These are phyloP conservation scores for Talaromyces marneffei DNA, from an alignment of 2,329 filamentous ascomycete species.

Conservation along the genomic window DNA sequence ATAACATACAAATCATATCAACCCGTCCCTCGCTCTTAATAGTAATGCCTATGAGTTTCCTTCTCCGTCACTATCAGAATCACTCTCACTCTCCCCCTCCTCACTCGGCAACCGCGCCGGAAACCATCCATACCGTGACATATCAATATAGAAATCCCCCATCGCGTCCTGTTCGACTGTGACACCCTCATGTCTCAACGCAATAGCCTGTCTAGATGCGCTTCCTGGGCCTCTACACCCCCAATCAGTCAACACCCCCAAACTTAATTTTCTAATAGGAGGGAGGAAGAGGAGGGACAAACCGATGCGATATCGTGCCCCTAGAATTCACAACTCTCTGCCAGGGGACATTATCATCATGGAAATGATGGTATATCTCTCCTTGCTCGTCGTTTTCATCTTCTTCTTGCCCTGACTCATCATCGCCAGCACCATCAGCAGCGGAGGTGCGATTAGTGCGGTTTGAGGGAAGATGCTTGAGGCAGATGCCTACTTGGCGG, in stretches of 20 bases:
- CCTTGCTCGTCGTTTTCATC: slow-evolving; percentile 17
- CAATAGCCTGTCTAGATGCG: slow-evolving; percentile 39
- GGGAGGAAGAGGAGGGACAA: slow-evolving; percentile 17
- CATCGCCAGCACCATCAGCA: not conserved
- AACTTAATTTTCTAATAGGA: not conserved
- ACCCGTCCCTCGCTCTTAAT: not conserved
- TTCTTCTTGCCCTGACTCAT: slow-evolving; percentile 24
- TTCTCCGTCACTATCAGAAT: not conserved
- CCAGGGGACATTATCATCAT: slow-evolving; percentile 81
- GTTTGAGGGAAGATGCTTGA: slow-evolving; percentile 68
- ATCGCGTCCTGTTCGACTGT: slow-evolving; percentile 37
- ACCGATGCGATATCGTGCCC: slow-evolving; percentile 81
- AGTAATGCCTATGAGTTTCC: not conserved
- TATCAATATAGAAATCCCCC: slow-evolving; percentile 41
- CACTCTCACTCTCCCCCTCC: slow-evolving; percentile 10
- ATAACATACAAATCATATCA: not conserved
- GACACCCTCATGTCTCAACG: slow-evolving; percentile 38
- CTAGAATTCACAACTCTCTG: slow-evolving; percentile 87
- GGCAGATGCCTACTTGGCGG: slow-evolving; percentile 81
- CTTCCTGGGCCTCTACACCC: slow-evolving; percentile 35
- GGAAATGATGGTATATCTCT: slow-evolving; percentile 49
- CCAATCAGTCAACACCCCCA: not conserved
- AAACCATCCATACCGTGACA: slow-evolving; percentile 44
- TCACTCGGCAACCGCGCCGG: slow-evolving; percentile 47
- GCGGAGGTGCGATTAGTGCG: slow-evolving; percentile 1